Evolutionary conservation across 768 basidiomycete species (phyloP).

Genomic region (Suillus hirtellus): DNA sequence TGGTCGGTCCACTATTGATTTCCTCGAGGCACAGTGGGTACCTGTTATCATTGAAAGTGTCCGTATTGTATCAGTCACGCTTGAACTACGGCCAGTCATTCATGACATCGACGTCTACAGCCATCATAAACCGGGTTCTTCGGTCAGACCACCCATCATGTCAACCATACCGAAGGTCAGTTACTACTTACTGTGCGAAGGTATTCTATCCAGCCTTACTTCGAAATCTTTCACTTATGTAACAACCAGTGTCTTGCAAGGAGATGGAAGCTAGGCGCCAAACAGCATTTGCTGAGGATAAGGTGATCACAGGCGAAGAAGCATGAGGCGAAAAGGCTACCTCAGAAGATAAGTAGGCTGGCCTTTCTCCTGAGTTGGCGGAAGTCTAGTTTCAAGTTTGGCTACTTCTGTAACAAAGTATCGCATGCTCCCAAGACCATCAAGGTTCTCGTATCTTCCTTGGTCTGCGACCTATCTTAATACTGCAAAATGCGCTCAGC

Average conservation of each 20-base stretch:
- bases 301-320: slow-evolving; percentile 66
- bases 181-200: slow-evolving; percentile 81
- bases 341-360: slow-evolving; percentile 52
- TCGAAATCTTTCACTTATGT: slow-evolving; percentile 14
- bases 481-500: slow-evolving; percentile 38
- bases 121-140: slow-evolving; percentile 61
- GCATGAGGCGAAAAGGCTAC: slow-evolving; percentile 57
- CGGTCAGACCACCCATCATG: slow-evolving; percentile 64
- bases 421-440: slow-evolving; percentile 38
- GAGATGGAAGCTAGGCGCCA: slow-evolving; percentile 83
- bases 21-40: slow-evolving; percentile 41
- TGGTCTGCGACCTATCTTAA: slow-evolving; percentile 37
- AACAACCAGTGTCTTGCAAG: slow-evolving; percentile 67
- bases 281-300: slow-evolving; percentile 68
- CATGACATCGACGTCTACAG: slow-evolving; percentile 39
- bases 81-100: slow-evolving; percentile 51
- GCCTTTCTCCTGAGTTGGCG: slow-evolving; percentile 26
- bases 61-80: background rate
- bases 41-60: background rate
- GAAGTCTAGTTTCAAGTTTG: slow-evolving; percentile 29
- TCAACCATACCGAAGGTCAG: slow-evolving; percentile 66
- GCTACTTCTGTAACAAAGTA: slow-evolving; percentile 27
- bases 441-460: slow-evolving; percentile 36
- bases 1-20: slow-evolving; percentile 35
- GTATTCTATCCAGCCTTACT: slow-evolving; percentile 40